phyloP scores from a whole-genome alignment of 257 asterid genomes.

The Datura wrightii region DNA sequence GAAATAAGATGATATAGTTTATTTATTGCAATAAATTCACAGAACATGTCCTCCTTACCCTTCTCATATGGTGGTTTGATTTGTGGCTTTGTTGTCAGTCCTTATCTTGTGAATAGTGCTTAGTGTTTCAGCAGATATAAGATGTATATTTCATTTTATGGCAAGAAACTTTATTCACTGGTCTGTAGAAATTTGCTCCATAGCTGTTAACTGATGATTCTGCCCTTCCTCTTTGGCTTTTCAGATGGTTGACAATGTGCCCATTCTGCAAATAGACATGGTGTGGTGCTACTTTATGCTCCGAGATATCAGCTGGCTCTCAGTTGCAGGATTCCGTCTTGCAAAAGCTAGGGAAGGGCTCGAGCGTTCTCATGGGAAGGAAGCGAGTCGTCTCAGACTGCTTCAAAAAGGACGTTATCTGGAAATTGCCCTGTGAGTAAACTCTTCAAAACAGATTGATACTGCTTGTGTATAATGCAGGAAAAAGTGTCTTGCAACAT shows the following conservation, averaged over 20 bases:
- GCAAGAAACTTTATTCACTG: not conserved
- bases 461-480: not conserved
- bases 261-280: slow-evolving; percentile 94
- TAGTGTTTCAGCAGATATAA: not conserved
- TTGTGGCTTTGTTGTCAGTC: not conserved
- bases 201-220: slow-evolving; percentile 27
- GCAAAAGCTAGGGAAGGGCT: slow-evolving; percentile 88
- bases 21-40: not conserved
- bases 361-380: slow-evolving; percentile 94
- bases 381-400: slow-evolving; percentile 78
- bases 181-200: not conserved
- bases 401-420: slow-evolving; percentile 88
- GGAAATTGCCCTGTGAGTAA: slow-evolving; percentile 80
- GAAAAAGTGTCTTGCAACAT: not conserved
- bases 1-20: not conserved
- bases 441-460: not conserved
- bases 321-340: slow-evolving; percentile 87
- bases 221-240: slow-evolving; percentile 35
- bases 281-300: slow-evolving; percentile 99
- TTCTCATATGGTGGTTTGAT: not conserved
- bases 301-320: slow-evolving; percentile 87
- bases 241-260: slow-evolving; percentile 91
- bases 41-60: not conserved
- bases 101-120: not conserved
- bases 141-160: not conserved